A percentile compares a stretch with the other conserved stretches of the same genome.
phyloP scores from a whole-genome alignment of 2,329 filamentous ascomycete genomes.

The Neofusicoccum laricinum region DNA sequence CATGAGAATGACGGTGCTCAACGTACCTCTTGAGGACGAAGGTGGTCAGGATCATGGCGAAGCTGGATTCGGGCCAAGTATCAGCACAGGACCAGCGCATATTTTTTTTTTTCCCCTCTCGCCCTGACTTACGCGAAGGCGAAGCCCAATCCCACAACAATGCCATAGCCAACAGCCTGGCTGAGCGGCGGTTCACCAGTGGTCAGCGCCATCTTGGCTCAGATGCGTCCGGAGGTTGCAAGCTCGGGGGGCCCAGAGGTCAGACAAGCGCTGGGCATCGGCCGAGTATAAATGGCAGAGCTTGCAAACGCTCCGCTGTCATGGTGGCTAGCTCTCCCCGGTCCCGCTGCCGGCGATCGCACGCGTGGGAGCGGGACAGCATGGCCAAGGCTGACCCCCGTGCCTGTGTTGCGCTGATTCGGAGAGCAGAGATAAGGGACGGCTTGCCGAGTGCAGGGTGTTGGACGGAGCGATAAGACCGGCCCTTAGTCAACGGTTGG shows the following conservation, averaged over 20 bases:
- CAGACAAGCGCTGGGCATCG: neutral
- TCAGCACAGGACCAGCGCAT: constrained; percentile 16
- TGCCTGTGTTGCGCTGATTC: neutral
- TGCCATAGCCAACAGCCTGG: constrained; percentile 72
- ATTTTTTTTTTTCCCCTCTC: no score
- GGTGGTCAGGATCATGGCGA: constrained; percentile 73
- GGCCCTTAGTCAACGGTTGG: neutral
- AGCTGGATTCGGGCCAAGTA: constrained; percentile 23
- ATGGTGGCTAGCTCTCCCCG: neutral
- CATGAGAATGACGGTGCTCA: neutral
- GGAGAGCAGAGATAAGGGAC: constrained; percentile 3
- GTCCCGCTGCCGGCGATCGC: neutral
- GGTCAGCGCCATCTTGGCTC: neutral
- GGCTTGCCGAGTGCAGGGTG: neutral
- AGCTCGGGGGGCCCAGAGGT: neutral
- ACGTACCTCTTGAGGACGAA: constrained; percentile 62
- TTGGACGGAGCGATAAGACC: neutral
- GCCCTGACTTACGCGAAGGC: constrained; percentile 57
- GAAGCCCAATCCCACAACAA: constrained; percentile 71
- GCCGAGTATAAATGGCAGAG: constrained; percentile 1
- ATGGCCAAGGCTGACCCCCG: neutral
- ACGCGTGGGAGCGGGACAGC: no score
- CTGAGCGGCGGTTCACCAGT: constrained; percentile 31
- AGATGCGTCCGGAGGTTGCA: neutral
- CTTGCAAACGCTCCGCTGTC: neutral